Conservation (phyloP, 2,329 filamentous ascomycete species). For the Aureobasidium sp. region DNA sequence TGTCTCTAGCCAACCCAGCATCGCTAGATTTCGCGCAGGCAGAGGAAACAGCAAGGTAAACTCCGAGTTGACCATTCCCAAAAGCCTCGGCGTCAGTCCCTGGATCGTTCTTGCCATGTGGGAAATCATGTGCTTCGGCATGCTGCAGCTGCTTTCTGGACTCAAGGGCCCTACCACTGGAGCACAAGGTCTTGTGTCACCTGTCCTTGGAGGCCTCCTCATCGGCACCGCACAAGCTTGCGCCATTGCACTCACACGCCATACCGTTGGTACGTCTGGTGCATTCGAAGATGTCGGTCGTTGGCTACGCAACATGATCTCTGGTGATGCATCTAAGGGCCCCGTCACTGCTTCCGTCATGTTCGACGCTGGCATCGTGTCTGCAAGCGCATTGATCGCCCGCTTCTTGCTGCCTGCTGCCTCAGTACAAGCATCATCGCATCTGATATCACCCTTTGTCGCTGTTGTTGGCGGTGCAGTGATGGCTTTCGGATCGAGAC, state of each 20-base stretch:
- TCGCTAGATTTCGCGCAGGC: background rate
- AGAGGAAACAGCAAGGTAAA: background rate
- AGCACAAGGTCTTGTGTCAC: constrained; percentile 29
- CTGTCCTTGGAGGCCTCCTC: constrained; percentile 48
- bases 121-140: constrained; percentile 35
- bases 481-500: constrained; percentile 52
- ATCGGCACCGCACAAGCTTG: constrained; percentile 52
- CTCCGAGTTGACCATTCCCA: background rate
- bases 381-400: constrained; percentile 37
- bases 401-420: constrained; percentile 13
- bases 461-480: constrained; percentile 48
- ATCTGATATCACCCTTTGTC: constrained; percentile 15
- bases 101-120: constrained; percentile 34
- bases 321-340: constrained; percentile 21
- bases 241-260: constrained; percentile 45
- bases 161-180: constrained; percentile 15
- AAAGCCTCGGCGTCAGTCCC: constrained; percentile 25
- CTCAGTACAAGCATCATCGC: constrained; percentile 1
- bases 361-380: constrained; percentile 46
- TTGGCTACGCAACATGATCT: constrained; percentile 38
- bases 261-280: constrained; percentile 52
- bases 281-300: constrained; percentile 55
- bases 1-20: background rate
- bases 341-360: constrained; percentile 37
- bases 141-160: constrained; percentile 31